Evolutionary conservation across 2,329 filamentous ascomycete genomes (phyloP), one percentile per base, ranked within the genome.

Genomic region (Blumeria graminis): DNA sequence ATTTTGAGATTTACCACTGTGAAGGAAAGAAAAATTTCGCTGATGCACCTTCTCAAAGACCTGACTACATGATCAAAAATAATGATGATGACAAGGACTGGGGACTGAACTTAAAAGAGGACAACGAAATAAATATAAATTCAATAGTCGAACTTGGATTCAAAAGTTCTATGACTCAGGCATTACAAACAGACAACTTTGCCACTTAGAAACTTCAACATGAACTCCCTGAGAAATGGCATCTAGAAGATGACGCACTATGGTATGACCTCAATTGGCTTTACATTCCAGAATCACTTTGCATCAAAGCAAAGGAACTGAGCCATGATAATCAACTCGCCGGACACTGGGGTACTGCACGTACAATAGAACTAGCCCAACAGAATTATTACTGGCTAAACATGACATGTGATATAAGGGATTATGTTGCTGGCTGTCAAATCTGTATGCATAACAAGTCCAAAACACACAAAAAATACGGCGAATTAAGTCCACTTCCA

Each of bases 1-100:
- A 54, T 10, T 54, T 54, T 32, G n/a, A 54, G 9, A 54, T 54
- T 9, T 54, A 54, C 33, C 51, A 54, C 34, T 54, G 38, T n/a
- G 34, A n/a, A 22, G 34, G 33, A 18, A 38, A 9, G n/a, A 54
- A 28, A 39, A 39, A 54, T 28, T 33, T n/a, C 16, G 51, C 33
- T 8, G 51, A 54, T 38, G 51, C 51, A 16, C 51, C 3, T 38
- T 54, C 51, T 16, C 38, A 16, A 38, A 13, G 51, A 18, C 51
- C 51, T 18, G 33, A 54, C 13, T 54, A 52, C 14, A 34, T 52
- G 28, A 35, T 6, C n/a, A 35, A 52, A 34, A 13, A 11, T 35
- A 34, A 28, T 13, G 32, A 52, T 34, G 32, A 52, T 52, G 11
- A 35, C 13, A 33, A 35, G 7, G 28, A 35, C n/a, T 52, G 22